Base-by-base conservation (phyloP, 139 green algal species). In the Coccomyxa sp. region DNA sequence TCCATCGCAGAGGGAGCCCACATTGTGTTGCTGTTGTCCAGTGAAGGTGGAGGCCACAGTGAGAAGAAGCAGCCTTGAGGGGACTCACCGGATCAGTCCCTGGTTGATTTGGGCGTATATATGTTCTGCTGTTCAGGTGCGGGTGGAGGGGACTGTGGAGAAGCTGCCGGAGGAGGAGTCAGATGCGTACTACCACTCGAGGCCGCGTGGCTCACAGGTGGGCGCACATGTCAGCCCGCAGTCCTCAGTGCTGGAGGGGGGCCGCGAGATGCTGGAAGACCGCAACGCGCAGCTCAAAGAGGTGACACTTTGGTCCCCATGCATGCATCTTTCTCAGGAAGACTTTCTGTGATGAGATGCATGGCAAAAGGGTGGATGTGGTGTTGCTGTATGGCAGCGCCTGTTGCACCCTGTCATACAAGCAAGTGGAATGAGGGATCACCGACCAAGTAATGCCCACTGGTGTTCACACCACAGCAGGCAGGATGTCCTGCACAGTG, bases 161-260 rank as follows among this genome's bases (percentile, higher is more conserved):
- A 86, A 83, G n/a, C 67, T 98, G 15, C 78, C 91, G 0, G 83
- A 91, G 28, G 86, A 76, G 21, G 95, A 98, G 79, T 91, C 86
- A 38, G 88, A 93, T n/a, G 87, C 86, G 17, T 98, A 98, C 91
- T 98, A 95, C 82, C 68, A 92, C 85, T 81, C 79, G 51, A 85
- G 95, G n/a, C 95, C 95, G 1, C 86, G 90, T 15, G 91, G 89
- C n/a, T 92, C 86, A 63, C 90, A 95, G 88, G 87, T 98, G 23
- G 92, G 95, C 17, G 95, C 95, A 3, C 92, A 91, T 82, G 93
- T 93, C 27, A 95, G 89, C 79, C 79, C 88, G 51, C 95, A 98
- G 88, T 94, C 89, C 28, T 51, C 85, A 76, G 82, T 88, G 59
- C 81, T 94, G 30, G 28, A 38, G 9, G 76, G 76, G 0, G 88